Percentiles rank a stretch among this genome's conserved stretches.
Conservation (phyloP, 345 rosid genomes). For the Fremontodendron californicum region DNA sequence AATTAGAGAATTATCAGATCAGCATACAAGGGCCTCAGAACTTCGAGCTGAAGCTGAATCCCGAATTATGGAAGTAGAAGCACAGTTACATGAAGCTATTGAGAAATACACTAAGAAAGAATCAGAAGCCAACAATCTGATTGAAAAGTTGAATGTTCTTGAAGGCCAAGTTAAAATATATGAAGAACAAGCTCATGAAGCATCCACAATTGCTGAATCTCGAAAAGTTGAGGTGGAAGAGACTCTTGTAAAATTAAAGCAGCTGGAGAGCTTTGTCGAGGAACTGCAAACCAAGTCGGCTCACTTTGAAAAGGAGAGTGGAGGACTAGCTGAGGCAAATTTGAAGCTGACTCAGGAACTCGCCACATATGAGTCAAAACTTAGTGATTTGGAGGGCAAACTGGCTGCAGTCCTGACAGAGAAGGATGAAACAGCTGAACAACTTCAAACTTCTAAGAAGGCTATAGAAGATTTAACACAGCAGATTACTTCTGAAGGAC, state of each 20-base stretch:
- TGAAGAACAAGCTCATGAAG: conserved; percentile 50
- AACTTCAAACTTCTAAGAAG: conserved; percentile 57
- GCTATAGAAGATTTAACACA: conserved; percentile 52
- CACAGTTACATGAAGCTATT: conserved; percentile 47
- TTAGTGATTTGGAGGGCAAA: conserved; percentile 47
- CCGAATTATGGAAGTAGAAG: conserved; percentile 32
- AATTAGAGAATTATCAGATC: conserved; percentile 42
- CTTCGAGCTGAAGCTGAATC: conserved; percentile 49
- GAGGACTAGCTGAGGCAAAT: conserved; percentile 70
- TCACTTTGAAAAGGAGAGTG: conserved; percentile 63
- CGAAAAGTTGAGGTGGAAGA: conserved; percentile 62
- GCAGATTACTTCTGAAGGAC: conserved; percentile 60
- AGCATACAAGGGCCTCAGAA: conserved; percentile 48
- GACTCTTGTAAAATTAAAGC: conserved; percentile 47
- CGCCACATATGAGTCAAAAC: conserved; percentile 54
- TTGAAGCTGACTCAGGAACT: conserved; percentile 64
- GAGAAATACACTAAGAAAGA: conserved; percentile 50
- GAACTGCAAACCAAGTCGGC: conserved; percentile 50
- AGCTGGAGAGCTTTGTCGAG: conserved; percentile 49
- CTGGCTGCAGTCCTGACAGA: conserved; percentile 42
- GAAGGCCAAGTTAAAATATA: conserved; percentile 49
- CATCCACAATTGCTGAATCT: conserved; percentile 51
- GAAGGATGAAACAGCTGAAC: conserved; percentile 55
- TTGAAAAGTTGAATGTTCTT: conserved; percentile 49
- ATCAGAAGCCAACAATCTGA: conserved; percentile 45